Evolutionary conservation across 1,284 basidiomycete genomes (phyloP), one percentile per base, ranked within the genome.

Genomic region (Ceratobasidium papillatum): DNA sequence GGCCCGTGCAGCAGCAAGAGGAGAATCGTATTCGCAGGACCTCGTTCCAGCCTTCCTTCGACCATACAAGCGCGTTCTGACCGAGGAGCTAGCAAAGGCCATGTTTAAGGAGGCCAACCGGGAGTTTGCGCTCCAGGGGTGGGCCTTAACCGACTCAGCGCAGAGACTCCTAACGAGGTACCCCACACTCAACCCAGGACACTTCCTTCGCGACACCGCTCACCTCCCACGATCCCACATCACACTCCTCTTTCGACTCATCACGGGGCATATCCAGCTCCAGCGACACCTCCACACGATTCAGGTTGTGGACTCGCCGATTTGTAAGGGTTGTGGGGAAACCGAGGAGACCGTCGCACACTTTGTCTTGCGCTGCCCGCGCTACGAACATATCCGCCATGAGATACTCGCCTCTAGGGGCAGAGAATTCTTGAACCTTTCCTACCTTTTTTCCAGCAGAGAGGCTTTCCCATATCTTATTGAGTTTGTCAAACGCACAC

Each of bases 1-100:
- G 25, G 71, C 76, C 8, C 76, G 74, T 32, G 62, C 58, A 27
- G 75, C 76, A 19, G 52, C 75, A 8, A 45, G 11, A 3, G 62
- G 32, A n/a, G 12, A 36, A 32, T 3, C 5, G 9, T 64, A 51
- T 25, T 38, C 61, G 4, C 41, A 32, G 4, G 41, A 47, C 3
- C n/a, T 63, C 22, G 22, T 63, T 17, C 61, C 61, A 1, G 3
- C 1, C 3, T 38, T 22, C 38, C 61, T 63, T 7, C 17, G 12
- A 8, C 11, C 22, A 11, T 63, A 47, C 61, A 5, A 25, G 7
- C 41, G 8, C 19, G 41, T 9, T 12, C 7, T 27, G n/a, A 62
- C 9, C 61, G 17, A 14, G 3, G 11, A 3, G 19, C 43, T n/a
- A 4, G 30, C n/a, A 2, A 47, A 45, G 25, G n/a, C 22, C 5